Percentiles rank a stretch among this genome's conserved stretches.
phyloP scores from a whole-genome alignment of 2,329 filamentous ascomycete genomes.

The Ophiocordyceps camponoti-leonardi region DNA sequence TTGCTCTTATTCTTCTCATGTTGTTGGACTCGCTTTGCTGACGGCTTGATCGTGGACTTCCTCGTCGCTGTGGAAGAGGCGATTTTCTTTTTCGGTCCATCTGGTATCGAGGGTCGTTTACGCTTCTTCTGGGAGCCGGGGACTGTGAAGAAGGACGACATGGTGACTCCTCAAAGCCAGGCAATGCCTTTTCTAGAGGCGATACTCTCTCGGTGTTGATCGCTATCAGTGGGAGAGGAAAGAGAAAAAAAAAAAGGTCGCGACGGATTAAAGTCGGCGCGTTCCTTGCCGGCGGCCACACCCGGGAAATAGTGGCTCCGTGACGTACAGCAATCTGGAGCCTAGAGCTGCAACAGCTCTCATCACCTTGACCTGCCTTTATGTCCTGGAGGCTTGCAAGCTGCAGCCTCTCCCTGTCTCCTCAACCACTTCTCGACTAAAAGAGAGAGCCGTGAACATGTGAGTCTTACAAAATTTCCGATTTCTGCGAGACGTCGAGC shows the following conservation, averaged over 20 bases:
- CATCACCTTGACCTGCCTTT: background rate
- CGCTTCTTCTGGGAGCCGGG: conserved; percentile 81
- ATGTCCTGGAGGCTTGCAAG: background rate
- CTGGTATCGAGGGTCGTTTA: conserved; percentile 46
- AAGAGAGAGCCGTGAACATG: conserved; percentile 1
- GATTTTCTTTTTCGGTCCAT: conserved; percentile 41
- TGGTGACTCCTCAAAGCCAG: conserved; percentile 19
- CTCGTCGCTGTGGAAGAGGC: conserved; percentile 26
- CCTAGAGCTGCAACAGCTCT: conserved; percentile 10
- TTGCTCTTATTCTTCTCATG: background rate
- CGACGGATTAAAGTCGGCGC: background rate
- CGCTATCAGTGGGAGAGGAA: background rate
- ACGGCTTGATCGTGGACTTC: conserved; percentile 24
- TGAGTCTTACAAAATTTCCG: background rate
- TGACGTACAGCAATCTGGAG: conserved; percentile 21
- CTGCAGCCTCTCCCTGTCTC: background rate
- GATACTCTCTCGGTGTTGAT: conserved; percentile 2
- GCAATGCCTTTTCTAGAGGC: background rate
- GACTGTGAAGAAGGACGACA: conserved; percentile 94
- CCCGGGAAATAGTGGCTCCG: conserved; percentile 13
- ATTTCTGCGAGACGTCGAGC: background rate
- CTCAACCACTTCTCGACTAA: background rate
- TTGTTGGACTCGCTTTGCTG: conserved; percentile 23
- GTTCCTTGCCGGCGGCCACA: background rate
- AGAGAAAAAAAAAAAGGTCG: conserved; percentile 23